A percentile compares a stretch with the other conserved stretches of the same genome.
phyloP scores from a whole-genome alignment of 2,329 filamentous ascomycete species.

The Ophiostoma sp. region DNA sequence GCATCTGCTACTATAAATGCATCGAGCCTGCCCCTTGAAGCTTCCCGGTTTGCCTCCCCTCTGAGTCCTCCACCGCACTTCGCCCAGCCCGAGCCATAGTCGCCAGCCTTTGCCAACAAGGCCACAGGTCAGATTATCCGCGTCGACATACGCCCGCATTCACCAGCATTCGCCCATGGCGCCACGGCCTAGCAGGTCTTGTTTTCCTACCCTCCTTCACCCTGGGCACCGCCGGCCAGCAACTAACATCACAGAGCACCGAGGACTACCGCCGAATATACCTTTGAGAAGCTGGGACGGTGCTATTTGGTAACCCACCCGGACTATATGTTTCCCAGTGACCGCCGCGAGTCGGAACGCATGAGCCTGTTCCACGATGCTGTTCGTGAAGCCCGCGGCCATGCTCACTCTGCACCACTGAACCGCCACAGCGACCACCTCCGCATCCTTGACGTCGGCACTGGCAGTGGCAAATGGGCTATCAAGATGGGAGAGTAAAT shows the following conservation, averaged over 20 bases:
- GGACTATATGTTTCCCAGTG: not conserved
- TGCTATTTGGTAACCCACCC: not conserved
- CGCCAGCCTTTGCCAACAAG: not conserved
- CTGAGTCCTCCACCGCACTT: too few species aligned
- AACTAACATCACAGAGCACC: not conserved
- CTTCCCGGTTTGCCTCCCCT: too few species aligned
- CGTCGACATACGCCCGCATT: not conserved
- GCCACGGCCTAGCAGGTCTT: not conserved
- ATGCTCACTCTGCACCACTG: not conserved
- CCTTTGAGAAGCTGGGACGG: not conserved
- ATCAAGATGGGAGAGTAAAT: not conserved
- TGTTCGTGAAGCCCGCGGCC: not conserved
- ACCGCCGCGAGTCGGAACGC: not conserved
- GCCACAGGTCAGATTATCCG: not conserved
- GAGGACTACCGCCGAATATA: not conserved
- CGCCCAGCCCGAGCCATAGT: not conserved
- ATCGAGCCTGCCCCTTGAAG: too few species aligned
- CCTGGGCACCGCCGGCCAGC: not conserved
- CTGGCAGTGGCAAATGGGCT: not conserved
- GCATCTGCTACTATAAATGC: too few species aligned
- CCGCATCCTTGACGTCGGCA: not conserved
- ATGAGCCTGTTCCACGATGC: slow-evolving; percentile 3
- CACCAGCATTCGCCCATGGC: not conserved
- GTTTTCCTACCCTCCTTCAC: not conserved
- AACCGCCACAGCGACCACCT: not conserved